These are phyloP conservation scores for Wickerhamomyces sydowiorum DNA, from an alignment of 805 yeast species.

Conservation along the genomic window DNA sequence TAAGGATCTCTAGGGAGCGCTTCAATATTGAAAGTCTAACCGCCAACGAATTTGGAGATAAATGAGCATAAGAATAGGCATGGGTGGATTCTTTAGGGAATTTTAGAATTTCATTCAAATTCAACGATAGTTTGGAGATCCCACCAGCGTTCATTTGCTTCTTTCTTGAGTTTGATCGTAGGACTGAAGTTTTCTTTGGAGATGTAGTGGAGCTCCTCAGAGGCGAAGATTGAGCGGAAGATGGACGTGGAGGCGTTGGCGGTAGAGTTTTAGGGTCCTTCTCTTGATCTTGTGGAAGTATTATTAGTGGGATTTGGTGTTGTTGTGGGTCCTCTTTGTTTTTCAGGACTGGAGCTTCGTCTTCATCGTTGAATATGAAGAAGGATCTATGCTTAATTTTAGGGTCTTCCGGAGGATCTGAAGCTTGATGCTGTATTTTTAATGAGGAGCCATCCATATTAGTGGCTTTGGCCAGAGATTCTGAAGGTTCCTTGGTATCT, in stretches of 20 bases:
- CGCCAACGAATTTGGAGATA: conserved; percentile 76
- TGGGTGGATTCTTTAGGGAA: conserved; percentile 79
- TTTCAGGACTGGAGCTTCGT: conserved; percentile 1
- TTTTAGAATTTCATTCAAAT: conserved; percentile 40
- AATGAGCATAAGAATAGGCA: conserved; percentile 78
- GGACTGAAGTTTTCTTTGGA: conserved; percentile 2
- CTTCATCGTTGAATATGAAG: conserved; percentile 18
- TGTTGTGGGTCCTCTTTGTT: not conserved
- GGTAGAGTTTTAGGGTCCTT: not conserved
- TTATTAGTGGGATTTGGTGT: not conserved
- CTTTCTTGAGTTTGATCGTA: conserved; percentile 8
- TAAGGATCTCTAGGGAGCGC: conserved; percentile 67
- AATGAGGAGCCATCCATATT: not conserved
- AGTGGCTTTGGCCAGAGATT: not conserved
- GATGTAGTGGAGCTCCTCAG: not conserved
- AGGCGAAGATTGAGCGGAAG: not conserved
- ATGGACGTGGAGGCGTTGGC: not conserved
- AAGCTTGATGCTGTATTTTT: not conserved
- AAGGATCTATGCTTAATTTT: conserved; percentile 2
- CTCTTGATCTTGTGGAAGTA: not conserved
- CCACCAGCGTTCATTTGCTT: conserved; percentile 14
- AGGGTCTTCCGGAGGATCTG: not conserved
- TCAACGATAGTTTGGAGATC: conserved; percentile 24
- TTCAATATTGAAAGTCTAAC: conserved; percentile 69
- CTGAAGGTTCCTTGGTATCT: not conserved